phyloP scores from a whole-genome alignment of 768 basidiomycete species.

The Boletellus ananiceps region DNA sequence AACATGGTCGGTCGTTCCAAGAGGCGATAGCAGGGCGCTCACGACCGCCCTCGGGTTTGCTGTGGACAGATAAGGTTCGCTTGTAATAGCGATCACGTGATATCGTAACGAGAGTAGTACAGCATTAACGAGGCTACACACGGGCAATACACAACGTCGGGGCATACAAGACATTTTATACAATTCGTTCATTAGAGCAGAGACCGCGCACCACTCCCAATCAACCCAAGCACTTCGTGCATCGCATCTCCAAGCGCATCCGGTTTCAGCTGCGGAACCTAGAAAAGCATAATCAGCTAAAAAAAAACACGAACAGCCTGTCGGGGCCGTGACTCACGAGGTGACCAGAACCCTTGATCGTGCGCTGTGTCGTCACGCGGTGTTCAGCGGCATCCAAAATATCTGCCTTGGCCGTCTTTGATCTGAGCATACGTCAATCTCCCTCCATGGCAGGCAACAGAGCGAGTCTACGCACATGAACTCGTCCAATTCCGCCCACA shows the following conservation, averaged over 20 bases:
- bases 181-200: slow-evolving; percentile 8
- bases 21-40: neutral
- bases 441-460: neutral
- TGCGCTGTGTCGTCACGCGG: slow-evolving; percentile 17
- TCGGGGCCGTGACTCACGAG: slow-evolving; percentile 14
- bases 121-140: neutral
- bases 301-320: neutral
- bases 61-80: no score
- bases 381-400: slow-evolving; percentile 27
- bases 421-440: slow-evolving; percentile 10
- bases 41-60: no score
- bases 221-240: slow-evolving; percentile 20
- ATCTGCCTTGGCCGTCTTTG: slow-evolving; percentile 22
- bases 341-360: slow-evolving; percentile 27
- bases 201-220: slow-evolving; percentile 9
- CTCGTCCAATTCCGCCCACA: slow-evolving; percentile 30
- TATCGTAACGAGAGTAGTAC: no score
- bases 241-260: slow-evolving; percentile 24
- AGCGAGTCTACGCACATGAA: slow-evolving; percentile 21
- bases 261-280: slow-evolving; percentile 30
- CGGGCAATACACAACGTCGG: neutral
- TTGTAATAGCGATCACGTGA: no score
- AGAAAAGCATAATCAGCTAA: neutral
- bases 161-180: neutral
- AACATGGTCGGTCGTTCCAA: slow-evolving; percentile 16